Conservation (phyloP, 73 alveolate genomes). For the Tetrahymena elliotti region DNA sequence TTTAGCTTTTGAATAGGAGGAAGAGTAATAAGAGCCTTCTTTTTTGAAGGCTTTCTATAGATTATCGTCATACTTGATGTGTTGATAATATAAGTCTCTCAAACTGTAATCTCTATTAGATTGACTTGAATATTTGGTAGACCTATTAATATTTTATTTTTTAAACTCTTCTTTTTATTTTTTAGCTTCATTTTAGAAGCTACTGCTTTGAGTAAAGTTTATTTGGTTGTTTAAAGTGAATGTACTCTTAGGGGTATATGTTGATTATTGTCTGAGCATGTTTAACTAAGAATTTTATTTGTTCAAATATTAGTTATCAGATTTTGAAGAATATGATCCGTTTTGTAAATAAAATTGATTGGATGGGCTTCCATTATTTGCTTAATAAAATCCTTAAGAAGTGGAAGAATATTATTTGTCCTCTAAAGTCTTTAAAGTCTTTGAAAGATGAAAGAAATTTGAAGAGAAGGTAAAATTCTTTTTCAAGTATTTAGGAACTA, state of each 20-base stretch:
- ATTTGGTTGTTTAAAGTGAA: background rate
- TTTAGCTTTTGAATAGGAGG: background rate
- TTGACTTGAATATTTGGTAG: background rate
- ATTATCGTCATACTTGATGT: background rate
- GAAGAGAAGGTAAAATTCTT: background rate
- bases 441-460: background rate
- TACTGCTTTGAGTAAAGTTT: background rate
- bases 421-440: background rate
- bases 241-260: background rate
- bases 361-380: background rate
- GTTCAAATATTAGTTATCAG: background rate
- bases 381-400: background rate
- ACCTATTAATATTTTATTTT: background rate
- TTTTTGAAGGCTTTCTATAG: background rate
- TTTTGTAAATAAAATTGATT: background rate
- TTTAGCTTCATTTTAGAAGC: background rate
- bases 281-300: background rate
- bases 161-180: background rate
- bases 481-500: background rate
- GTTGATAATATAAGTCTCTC: background rate
- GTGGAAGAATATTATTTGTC: background rate
- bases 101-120: background rate
- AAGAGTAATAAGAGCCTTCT: background rate
- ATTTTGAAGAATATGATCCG: background rate
- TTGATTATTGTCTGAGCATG: background rate